These are phyloP conservation scores for Pharnaceum exiguum DNA, from an alignment of 148 eudicot genomes.

Conservation along the genomic window DNA sequence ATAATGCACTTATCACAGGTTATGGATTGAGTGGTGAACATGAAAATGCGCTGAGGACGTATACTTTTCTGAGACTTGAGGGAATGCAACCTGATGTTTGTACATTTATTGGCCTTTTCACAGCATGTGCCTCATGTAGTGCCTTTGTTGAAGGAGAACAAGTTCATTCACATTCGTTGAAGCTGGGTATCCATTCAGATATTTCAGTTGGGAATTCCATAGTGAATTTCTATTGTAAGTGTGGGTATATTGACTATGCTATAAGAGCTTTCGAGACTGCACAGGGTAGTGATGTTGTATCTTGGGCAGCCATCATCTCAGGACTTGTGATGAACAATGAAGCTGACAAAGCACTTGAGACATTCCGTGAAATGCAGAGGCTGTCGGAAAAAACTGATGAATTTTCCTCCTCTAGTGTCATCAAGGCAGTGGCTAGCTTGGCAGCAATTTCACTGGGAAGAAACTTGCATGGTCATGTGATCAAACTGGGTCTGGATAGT, in stretches of 20 bases:
- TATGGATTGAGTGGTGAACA: conserved; percentile 30
- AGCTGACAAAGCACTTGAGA: conserved; percentile 24
- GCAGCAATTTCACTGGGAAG: conserved; percentile 25
- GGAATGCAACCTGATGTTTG: conserved; percentile 31
- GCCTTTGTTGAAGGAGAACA: conserved; percentile 29
- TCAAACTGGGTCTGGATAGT: conserved; percentile 26
- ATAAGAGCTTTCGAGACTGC: conserved; percentile 27
- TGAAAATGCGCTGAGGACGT: conserved; percentile 26
- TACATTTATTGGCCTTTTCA: conserved; percentile 29
- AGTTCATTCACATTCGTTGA: conserved; percentile 29
- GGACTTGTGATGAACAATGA: conserved; percentile 37
- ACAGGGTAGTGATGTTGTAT: conserved; percentile 31
- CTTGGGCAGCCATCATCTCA: conserved; percentile 38
- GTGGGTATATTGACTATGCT: conserved; percentile 28
- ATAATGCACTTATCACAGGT: conserved; percentile 40
- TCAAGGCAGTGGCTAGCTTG: conserved; percentile 30
- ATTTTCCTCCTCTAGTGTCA: conserved; percentile 34
- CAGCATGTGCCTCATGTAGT: conserved; percentile 23
- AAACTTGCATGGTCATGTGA: conserved; percentile 36
- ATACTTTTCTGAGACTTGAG: conserved; percentile 17
- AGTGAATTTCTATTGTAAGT: conserved; percentile 39
- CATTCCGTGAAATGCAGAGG: conserved; percentile 34
- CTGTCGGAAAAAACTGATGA: conserved; percentile 28
- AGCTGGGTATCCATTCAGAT: conserved; percentile 26
- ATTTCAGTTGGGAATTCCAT: conserved; percentile 31